phyloP scores from a whole-genome alignment of 2,329 filamentous ascomycete species.

The Fusarium hainanense region DNA sequence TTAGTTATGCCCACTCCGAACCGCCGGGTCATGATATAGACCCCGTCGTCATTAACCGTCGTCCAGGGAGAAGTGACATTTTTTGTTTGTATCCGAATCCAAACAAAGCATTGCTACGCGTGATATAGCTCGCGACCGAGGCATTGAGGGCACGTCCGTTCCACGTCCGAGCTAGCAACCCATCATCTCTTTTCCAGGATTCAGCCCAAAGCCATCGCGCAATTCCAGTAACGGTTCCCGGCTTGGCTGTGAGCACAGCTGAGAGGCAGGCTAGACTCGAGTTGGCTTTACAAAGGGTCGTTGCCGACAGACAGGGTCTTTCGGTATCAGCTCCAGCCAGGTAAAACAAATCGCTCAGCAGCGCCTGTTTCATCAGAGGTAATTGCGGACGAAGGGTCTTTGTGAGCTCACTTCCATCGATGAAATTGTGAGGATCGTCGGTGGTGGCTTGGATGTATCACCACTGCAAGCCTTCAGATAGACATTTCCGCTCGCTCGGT shows the following conservation, averaged over 20 bases:
- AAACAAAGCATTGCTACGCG: slow-evolving; percentile 27
- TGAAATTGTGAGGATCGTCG: not conserved
- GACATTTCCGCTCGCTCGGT: not conserved
- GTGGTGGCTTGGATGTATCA: slow-evolving; percentile 11
- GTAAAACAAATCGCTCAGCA: slow-evolving; percentile 1
- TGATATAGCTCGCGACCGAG: slow-evolving; percentile 9
- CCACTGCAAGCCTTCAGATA: not conserved
- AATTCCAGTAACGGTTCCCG: slow-evolving; percentile 23
- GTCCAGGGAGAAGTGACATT: slow-evolving; percentile 11
- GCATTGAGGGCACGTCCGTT: not conserved
- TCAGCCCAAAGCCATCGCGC: slow-evolving; percentile 9
- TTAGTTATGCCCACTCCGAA: slow-evolving; percentile 31
- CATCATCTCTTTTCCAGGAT: slow-evolving; percentile 1
- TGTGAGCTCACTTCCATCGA: not conserved
- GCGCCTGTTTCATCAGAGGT: slow-evolving; percentile 8
- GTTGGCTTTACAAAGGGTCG: slow-evolving; percentile 3
- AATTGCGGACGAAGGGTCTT: slow-evolving; percentile 8
- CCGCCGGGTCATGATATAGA: slow-evolving; percentile 26
- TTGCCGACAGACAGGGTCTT: slow-evolving; percentile 9
- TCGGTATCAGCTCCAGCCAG: slow-evolving; percentile 7
- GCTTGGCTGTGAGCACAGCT: slow-evolving; percentile 20
- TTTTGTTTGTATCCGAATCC: slow-evolving; percentile 28
- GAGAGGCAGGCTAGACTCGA: slow-evolving; percentile 4
- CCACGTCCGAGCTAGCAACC: slow-evolving; percentile 1
- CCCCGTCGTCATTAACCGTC: slow-evolving; percentile 34